Percentiles rank a stretch among this genome's conserved stretches.
Conservation (phyloP, 164 flowering plant species). For the Stephania japonica region DNA sequence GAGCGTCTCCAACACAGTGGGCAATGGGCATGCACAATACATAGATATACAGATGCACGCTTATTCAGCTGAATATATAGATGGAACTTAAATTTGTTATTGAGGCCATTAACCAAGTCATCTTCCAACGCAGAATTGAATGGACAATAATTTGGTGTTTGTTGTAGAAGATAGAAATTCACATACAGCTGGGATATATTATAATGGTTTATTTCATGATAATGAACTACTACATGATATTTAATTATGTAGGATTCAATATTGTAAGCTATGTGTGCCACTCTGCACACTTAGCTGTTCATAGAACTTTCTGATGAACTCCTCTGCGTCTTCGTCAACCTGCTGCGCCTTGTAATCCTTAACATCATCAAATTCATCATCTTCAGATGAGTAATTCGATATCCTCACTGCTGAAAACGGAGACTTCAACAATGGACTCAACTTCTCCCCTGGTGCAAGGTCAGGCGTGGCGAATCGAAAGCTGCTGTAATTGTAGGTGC, state of each 20-base stretch:
- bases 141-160: background rate
- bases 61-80: too few relatives aligned
- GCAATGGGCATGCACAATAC: too few relatives aligned
- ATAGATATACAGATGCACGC: too few relatives aligned
- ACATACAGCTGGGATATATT: background rate
- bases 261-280: slow-evolving; percentile 28
- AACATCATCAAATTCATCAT: slow-evolving; percentile 22
- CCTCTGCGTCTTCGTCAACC: slow-evolving; percentile 51
- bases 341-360: slow-evolving; percentile 5
- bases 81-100: background rate
- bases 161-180: background rate
- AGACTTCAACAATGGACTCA: slow-evolving; percentile 25
- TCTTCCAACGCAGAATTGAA: slow-evolving; percentile 9
- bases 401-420: slow-evolving; percentile 33
- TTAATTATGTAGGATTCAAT: background rate
- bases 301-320: slow-evolving; percentile 45
- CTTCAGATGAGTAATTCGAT: slow-evolving; percentile 38
- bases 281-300: slow-evolving; percentile 43
- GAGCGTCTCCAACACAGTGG: too few relatives aligned
- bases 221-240: too few relatives aligned
- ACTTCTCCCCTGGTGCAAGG: slow-evolving; percentile 23
- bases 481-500: slow-evolving; percentile 22
- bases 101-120: background rate
- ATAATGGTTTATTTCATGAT: slow-evolving; percentile 3
- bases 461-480: slow-evolving; percentile 16